These are phyloP conservation scores for Xylaria flabelliformis DNA, from an alignment of 495 filamentous ascomycete species.

Conservation along the genomic window DNA sequence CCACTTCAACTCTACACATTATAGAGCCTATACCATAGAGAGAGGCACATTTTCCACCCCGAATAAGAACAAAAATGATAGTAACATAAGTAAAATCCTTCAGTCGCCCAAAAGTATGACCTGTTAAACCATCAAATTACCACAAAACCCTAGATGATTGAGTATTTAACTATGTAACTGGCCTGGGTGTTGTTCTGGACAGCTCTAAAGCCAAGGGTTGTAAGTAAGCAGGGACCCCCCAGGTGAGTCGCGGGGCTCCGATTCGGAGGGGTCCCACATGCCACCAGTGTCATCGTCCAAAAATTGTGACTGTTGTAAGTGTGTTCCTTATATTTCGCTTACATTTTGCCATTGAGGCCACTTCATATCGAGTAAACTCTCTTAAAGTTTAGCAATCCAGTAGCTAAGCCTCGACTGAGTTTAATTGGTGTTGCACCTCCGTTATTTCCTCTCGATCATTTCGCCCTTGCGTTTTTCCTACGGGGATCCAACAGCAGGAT, in stretches of 20 bases:
- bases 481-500: slow-evolving; percentile 51
- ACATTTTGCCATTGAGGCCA: background rate
- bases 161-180: too few species aligned
- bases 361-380: background rate
- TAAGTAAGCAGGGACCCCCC: background rate
- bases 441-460: background rate
- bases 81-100: background rate
- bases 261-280: slow-evolving; percentile 17
- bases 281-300: slow-evolving; percentile 19
- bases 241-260: slow-evolving; percentile 23
- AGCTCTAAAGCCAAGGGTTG: background rate
- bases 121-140: too few species aligned
- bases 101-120: too few species aligned
- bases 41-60: background rate
- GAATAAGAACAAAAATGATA: background rate
- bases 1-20: background rate
- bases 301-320: background rate
- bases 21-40: background rate
- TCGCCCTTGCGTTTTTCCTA: background rate
- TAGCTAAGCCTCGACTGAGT: background rate
- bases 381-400: background rate
- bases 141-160: too few species aligned
- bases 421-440: background rate
- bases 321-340: background rate
- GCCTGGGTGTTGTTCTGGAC: background rate